A percentile compares a stretch with the other conserved stretches of the same genome.
Conservation (phyloP, 176 grass and related monocot genomes). For the Saccharum officinarum region DNA sequence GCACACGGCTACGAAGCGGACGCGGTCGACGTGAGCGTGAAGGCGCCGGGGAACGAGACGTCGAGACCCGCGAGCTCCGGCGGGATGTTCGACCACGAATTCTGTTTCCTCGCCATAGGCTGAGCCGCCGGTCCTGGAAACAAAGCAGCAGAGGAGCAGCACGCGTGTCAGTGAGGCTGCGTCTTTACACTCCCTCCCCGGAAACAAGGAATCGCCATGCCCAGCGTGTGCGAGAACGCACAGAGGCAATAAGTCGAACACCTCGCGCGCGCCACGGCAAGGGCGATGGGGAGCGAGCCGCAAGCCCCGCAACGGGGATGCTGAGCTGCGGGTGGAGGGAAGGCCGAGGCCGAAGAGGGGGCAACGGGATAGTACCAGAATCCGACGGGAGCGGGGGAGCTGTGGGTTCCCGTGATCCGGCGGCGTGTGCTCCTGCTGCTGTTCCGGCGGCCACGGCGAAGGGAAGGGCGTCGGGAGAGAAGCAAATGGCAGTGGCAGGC, state of each 20-base stretch:
- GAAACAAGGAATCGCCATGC: not conserved
- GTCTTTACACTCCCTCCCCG: no score
- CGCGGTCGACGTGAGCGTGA: not conserved
- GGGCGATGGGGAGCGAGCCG: not conserved
- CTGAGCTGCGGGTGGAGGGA: not conserved
- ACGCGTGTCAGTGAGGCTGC: not conserved
- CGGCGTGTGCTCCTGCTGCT: not conserved
- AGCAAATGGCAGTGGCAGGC: no score
- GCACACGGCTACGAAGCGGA: not conserved
- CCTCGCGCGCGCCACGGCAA: not conserved
- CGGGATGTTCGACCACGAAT: not conserved
- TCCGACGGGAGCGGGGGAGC: not conserved
- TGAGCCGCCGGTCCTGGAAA: not conserved
- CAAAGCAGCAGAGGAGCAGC: not conserved
- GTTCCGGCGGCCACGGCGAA: not conserved
- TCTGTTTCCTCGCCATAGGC: not conserved
- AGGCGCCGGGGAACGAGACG: not conserved
- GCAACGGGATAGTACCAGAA: not conserved
- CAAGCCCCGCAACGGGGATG: not conserved
- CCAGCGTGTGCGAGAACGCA: not conserved
- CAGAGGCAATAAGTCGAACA: not conserved
- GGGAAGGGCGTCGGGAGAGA: no score
- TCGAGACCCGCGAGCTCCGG: not conserved
- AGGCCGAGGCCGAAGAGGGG: no score
- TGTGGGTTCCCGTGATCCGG: not conserved